These are phyloP conservation scores for Lactarius sanguifluus DNA, from an alignment of 768 basidiomycete species.

Conservation along the genomic window DNA sequence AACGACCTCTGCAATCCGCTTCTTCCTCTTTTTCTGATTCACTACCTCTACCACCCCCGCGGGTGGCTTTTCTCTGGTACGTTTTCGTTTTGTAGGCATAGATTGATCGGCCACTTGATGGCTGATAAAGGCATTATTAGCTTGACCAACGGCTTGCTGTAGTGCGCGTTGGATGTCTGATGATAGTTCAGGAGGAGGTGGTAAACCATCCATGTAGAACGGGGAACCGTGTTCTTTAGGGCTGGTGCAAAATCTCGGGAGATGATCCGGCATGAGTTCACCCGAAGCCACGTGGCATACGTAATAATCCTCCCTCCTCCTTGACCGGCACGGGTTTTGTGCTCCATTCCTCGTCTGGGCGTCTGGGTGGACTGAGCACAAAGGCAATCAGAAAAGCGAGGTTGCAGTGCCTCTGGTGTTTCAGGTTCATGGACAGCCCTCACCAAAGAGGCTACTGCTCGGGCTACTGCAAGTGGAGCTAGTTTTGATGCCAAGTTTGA, in stretches of 20 bases:
- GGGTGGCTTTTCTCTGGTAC: slow-evolving; percentile 33
- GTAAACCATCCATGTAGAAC: slow-evolving; percentile 18
- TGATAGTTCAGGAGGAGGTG: slow-evolving; percentile 34
- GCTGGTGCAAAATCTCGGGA: slow-evolving; percentile 16
- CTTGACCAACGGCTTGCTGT: slow-evolving; percentile 50
- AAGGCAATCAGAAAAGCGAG: too few species aligned
- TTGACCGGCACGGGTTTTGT: too few species aligned
- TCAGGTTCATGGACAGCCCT: too few species aligned
- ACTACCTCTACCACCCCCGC: slow-evolving; percentile 9
- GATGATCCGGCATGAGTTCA: neutral
- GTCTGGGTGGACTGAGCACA: too few species aligned
- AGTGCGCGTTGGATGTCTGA: slow-evolving; percentile 51
- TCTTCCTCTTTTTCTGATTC: slow-evolving; percentile 41
- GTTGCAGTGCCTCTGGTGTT: too few species aligned
- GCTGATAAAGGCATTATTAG: slow-evolving; percentile 41
- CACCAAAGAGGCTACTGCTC: too few species aligned
- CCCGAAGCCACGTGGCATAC: slow-evolving; percentile 14
- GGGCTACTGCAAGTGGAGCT: too few species aligned
- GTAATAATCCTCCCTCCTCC: too few species aligned
- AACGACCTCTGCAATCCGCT: slow-evolving; percentile 26
- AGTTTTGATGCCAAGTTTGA: too few species aligned
- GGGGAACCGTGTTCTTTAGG: slow-evolving; percentile 13
- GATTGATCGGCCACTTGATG: slow-evolving; percentile 30
- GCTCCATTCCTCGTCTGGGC: too few species aligned
- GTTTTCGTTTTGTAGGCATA: slow-evolving; percentile 38